These are phyloP conservation scores for Rhodotorula sp. DNA, from an alignment of 1,284 basidiomycete genomes.

Conservation along the genomic window DNA sequence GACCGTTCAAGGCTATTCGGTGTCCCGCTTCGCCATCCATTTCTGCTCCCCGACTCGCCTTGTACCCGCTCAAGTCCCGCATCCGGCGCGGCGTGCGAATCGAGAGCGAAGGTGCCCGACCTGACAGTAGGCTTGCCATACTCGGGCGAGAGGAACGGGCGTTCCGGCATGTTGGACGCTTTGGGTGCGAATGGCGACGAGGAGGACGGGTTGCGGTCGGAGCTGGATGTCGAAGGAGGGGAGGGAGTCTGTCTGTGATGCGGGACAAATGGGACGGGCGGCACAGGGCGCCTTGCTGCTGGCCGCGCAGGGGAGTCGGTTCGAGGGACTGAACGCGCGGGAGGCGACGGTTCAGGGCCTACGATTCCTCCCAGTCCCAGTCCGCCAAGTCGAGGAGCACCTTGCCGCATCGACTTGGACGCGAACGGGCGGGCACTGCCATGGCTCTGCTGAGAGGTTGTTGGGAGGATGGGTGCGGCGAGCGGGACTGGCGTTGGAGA, in stretches of 20 bases:
- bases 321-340: neutral
- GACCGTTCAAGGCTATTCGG: neutral
- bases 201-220: neutral
- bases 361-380: constrained; percentile 25
- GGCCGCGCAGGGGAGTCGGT: too few relatives aligned
- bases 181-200: neutral
- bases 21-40: neutral
- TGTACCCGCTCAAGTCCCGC: neutral
- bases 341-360: neutral
- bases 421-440: neutral
- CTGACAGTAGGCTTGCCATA: constrained; percentile 16
- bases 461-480: neutral
- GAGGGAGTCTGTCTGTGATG: neutral
- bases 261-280: neutral
- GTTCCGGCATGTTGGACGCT: neutral
- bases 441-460: neutral
- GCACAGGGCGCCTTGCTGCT: too few relatives aligned
- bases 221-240: neutral
- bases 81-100: neutral
- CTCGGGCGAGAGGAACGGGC: constrained; percentile 32
- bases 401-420: constrained; percentile 15
- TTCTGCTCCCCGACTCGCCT: constrained; percentile 3
- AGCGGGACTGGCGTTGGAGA: constrained; percentile 1
- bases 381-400: constrained; percentile 26
- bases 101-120: constrained; percentile 21